Percentiles rank a stretch among this genome's conserved stretches.
phyloP scores from a whole-genome alignment of 371 early-diverging fungal genomes.

The Mucor lusitanicus region DNA sequence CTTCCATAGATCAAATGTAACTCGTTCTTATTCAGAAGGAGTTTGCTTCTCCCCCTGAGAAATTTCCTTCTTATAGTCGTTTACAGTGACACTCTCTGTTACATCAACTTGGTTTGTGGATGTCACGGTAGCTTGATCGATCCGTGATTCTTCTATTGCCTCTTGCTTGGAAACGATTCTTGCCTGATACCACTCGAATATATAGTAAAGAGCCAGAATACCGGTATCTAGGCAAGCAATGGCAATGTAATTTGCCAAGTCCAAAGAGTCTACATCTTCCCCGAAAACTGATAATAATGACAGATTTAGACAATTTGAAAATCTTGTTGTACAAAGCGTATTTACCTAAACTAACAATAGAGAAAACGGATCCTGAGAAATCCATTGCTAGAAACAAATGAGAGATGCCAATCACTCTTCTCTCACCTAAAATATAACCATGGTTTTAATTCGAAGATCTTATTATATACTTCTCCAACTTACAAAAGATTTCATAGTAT shows the following conservation, averaged over 20 bases:
- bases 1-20: not conserved
- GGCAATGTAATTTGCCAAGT: conserved; percentile 32
- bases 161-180: not conserved
- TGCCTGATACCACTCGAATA: conserved; percentile 31
- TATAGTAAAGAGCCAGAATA: conserved; percentile 28
- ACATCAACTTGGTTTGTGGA: not conserved
- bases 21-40: not conserved
- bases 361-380: conserved; percentile 47
- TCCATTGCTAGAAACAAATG: conserved; percentile 53
- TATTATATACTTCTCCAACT: not conserved
- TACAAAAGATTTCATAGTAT: conserved; percentile 48
- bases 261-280: conserved; percentile 24
- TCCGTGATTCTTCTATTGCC: not conserved
- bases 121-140: not conserved
- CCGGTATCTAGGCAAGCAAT: conserved; percentile 31
- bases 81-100: not conserved
- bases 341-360: conserved; percentile 47
- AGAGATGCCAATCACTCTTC: conserved; percentile 43
- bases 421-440: conserved; percentile 10
- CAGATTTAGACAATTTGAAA: not conserved
- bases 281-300: conserved; percentile 18
- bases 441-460: not conserved
- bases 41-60: not conserved
- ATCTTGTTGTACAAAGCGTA: not conserved
- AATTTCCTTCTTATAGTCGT: not conserved